A percentile compares a stretch with the other conserved stretches of the same genome.
Conservation (phyloP, 129 eudicot genomes). For the Flaveria ramosissima region DNA sequence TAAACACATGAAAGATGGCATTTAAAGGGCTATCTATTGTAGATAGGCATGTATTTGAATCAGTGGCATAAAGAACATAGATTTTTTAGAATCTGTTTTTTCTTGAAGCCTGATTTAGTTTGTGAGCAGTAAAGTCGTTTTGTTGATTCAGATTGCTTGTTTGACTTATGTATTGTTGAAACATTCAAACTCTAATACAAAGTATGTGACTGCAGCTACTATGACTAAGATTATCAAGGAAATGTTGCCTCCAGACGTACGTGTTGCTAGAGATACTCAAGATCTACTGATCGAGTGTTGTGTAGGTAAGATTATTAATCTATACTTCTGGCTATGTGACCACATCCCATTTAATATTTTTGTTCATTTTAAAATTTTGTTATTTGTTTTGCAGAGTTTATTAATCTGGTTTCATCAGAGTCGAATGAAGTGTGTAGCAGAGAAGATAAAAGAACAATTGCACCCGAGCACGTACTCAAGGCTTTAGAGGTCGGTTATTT, state of each 20-base stretch:
- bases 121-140: too few relatives aligned
- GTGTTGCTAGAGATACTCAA: conserved; percentile 97
- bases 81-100: too few relatives aligned
- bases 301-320: conserved; percentile 56
- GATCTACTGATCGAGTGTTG: conserved; percentile 93
- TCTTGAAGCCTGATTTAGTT: too few relatives aligned
- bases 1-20: background rate
- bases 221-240: conserved; percentile 97
- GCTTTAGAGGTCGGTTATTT: conserved; percentile 67
- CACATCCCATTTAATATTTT: background rate
- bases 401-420: conserved; percentile 91
- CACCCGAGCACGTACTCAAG: conserved; percentile 93
- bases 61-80: background rate
- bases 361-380: background rate
- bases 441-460: conserved; percentile 86
- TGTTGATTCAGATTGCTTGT: too few relatives aligned
- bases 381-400: conserved; percentile 59
- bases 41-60: background rate
- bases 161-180: background rate
- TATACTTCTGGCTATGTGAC: background rate
- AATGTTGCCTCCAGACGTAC: conserved; percentile 97
- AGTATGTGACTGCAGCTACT: conserved; percentile 56
- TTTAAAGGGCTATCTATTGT: background rate
- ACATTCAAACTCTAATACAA: conserved; percentile 11
- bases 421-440: conserved; percentile 92